These are phyloP conservation scores for Medicago lupulina DNA, from an alignment of 306 rosid genomes.

Conservation along the genomic window DNA sequence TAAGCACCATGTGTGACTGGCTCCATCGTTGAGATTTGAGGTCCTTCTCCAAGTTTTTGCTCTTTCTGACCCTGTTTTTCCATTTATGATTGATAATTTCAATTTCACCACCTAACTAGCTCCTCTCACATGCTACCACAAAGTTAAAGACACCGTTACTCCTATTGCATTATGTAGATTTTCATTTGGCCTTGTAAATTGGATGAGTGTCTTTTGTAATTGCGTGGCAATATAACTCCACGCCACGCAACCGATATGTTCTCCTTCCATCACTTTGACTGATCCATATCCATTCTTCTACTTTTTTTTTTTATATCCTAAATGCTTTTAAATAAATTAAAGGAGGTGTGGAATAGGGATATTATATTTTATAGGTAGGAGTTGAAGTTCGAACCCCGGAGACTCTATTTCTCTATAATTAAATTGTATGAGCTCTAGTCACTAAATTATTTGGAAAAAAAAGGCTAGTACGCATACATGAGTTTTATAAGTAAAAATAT, in stretches of 20 bases:
- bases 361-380: too few species aligned
- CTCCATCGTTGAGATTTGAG: conserved; percentile 64
- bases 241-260: background rate
- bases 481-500: too few species aligned
- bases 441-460: too few species aligned
- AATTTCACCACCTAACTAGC: background rate
- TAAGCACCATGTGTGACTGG: conserved; percentile 64
- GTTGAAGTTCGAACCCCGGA: too few species aligned
- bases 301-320: background rate
- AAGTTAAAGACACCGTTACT: background rate
- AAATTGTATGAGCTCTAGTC: too few species aligned
- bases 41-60: conserved; percentile 49
- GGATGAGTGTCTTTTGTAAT: background rate
- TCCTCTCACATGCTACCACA: background rate
- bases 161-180: background rate
- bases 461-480: background rate
- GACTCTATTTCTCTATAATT: too few species aligned
- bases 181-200: background rate
- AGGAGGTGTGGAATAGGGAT: background rate
- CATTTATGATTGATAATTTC: background rate
- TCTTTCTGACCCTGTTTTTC: conserved; percentile 33
- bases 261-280: background rate
- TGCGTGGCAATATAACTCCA: background rate
- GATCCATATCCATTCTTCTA: conserved; percentile 15
- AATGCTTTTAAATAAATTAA: background rate